These are phyloP conservation scores for Ceratobasidium sp. DNA, from an alignment of 1,284 basidiomycete genomes.

Conservation along the genomic window DNA sequence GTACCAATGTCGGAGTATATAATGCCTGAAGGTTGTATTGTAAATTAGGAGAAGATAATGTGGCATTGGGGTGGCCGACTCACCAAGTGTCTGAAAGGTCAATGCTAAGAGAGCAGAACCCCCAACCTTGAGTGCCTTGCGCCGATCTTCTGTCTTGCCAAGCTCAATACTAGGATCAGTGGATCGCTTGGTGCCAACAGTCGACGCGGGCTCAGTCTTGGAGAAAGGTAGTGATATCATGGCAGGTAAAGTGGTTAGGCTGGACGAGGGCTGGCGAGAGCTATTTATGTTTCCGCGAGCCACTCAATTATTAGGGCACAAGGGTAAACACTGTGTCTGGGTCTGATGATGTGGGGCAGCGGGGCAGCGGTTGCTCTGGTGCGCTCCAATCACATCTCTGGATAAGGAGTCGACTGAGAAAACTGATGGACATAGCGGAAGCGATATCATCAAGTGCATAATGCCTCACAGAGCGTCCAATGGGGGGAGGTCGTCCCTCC, in stretches of 20 bases:
- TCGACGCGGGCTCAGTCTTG: background rate
- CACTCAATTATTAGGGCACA: background rate
- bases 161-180: conserved; percentile 5
- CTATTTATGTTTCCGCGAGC: conserved; percentile 1
- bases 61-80: background rate
- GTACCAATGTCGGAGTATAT: conserved; percentile 72
- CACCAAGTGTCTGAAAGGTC: conserved; percentile 57
- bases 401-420: too few relatives aligned
- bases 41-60: background rate
- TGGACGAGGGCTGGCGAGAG: background rate
- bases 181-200: background rate
- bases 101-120: conserved; percentile 51
- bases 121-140: conserved; percentile 44
- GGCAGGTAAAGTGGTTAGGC: background rate
- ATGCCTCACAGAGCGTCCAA: too few relatives aligned
- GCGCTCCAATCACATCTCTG: too few relatives aligned
- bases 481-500: too few relatives aligned
- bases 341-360: background rate
- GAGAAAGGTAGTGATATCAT: conserved; percentile 22
- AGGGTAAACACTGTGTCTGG: too few relatives aligned
- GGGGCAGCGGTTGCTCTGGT: background rate
- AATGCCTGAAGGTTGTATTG: conserved; percentile 58
- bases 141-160: conserved; percentile 25
- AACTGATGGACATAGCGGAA: background rate
- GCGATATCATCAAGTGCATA: background rate